These are phyloP conservation scores for Triticum aestivum DNA, from an alignment of 176 grass and related monocot species.

Conservation along the genomic window DNA sequence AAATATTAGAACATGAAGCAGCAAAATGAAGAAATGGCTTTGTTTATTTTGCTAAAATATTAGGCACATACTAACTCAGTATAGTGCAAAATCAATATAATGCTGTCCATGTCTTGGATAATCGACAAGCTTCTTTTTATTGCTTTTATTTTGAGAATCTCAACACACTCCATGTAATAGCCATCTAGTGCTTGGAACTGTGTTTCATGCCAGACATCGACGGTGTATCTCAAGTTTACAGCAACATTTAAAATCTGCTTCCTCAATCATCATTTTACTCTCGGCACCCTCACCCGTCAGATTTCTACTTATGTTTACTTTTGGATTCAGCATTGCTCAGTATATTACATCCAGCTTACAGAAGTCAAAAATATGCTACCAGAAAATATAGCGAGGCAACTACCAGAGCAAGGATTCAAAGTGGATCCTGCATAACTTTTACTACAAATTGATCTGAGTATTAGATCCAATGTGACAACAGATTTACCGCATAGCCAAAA, in stretches of 20 bases:
- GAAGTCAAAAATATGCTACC: background rate
- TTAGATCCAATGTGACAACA: background rate
- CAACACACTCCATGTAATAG: background rate
- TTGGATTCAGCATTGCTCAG: background rate
- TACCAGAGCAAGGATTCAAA: background rate
- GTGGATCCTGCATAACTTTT: background rate
- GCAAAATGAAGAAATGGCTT: constrained; percentile 7
- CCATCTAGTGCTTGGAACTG: background rate
- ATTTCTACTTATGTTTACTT: background rate
- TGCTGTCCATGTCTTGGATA: background rate
- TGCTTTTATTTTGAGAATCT: background rate
- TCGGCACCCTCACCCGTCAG: background rate
- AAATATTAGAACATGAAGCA: background rate
- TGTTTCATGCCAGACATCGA: background rate
- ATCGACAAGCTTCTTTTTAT: background rate
- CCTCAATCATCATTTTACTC: background rate
- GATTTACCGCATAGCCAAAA: background rate
- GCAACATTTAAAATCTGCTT: background rate
- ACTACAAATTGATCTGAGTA: background rate
- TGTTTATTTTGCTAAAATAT: constrained; percentile 1
- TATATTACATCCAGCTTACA: background rate
- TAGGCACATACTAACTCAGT: background rate
- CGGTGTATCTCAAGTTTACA: background rate
- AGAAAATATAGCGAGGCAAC: background rate
- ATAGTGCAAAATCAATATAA: background rate